Base-by-base conservation (phyloP, 208 protist genomes). In the Tritrichomonas foetus region DNA sequence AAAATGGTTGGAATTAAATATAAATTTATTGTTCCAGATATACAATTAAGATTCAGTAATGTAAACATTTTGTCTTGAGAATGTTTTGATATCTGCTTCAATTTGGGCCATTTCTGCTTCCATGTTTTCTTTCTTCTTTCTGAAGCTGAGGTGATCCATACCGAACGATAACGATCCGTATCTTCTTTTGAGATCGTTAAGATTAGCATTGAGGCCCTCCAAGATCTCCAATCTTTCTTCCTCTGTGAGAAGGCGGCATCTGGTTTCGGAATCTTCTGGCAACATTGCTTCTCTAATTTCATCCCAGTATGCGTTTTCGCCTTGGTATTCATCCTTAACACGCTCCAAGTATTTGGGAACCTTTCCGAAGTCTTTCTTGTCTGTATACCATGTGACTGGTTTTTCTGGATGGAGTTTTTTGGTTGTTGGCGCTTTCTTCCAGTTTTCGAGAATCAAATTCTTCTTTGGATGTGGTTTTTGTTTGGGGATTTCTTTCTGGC, bases 21-120 rank as follows among this genome's bases (percentile, higher is more conserved):
- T n/a, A n/a, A n/a, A n/a, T n/a, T n/a, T n/a, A n/a, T n/a, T n/a
- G n/a, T n/a, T n/a, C n/a, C n/a, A n/a, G n/a, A n/a, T n/a, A n/a
- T n/a, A n/a, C n/a, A 75, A 75, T 82, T 82, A 82, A 82, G 3
- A 50, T 44, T 82, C 74, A 50, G 74, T 82, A n/a, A 82, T 82
- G 41, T 82, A 82, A 47, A 82, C 74, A 50, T 82, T 82, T n/a
- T 25, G 74, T 47, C 74, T 25, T 20, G n/a, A 25, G 25, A 82
- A 82, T 49, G 74, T 82, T 36, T 82, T 82, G 39, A 82, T 82
- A 50, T 82, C 74, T 49, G 74, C 74, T 53, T 82, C 74, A 50
- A 82, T 20, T 36, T 82, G 41, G 27, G 74, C 74, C 3, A 36
- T 36, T 50, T 82, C 74, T 20, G n/a, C n/a, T 82, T 82, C 74